phyloP scores from a whole-genome alignment of 306 rosid species.

The Pueraria montana region DNA sequence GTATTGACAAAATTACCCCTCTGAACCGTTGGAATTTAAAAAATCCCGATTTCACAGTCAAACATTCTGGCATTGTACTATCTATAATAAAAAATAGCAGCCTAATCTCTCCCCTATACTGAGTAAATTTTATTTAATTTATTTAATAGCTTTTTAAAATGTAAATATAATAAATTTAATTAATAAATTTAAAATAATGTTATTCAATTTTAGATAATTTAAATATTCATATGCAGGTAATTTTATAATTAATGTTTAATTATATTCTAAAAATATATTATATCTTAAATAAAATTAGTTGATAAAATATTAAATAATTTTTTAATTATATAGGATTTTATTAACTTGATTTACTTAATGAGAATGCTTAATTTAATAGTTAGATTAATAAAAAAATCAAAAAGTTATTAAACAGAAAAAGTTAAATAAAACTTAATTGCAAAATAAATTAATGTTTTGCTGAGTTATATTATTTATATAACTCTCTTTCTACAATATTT shows the following conservation, averaged over 20 bases:
- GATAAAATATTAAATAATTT: neutral
- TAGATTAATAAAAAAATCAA: too few species aligned
- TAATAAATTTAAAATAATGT: neutral
- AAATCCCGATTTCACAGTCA: neutral
- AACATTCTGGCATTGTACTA: slow-evolving; percentile 28
- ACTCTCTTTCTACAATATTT: too few species aligned
- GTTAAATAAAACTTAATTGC: too few species aligned
- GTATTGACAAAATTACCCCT: slow-evolving; percentile 50
- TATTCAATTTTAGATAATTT: neutral
- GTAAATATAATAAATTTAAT: neutral
- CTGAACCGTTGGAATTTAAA: slow-evolving; percentile 42
- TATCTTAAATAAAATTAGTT: neutral
- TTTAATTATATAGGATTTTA: neutral
- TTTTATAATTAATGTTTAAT: neutral
- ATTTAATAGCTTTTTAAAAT: too few species aligned
- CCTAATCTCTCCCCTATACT: neutral
- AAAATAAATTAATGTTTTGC: too few species aligned
- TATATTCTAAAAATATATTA: neutral
- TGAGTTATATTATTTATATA: too few species aligned
- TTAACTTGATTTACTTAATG: neutral
- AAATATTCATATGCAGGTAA: neutral
- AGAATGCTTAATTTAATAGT: neutral
- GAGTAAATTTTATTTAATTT: neutral
- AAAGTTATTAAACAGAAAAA: too few species aligned
- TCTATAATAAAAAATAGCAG: neutral